These are phyloP conservation scores for Daedaleopsis sinensis DNA, from an alignment of 768 basidiomycete genomes.

Conservation along the genomic window DNA sequence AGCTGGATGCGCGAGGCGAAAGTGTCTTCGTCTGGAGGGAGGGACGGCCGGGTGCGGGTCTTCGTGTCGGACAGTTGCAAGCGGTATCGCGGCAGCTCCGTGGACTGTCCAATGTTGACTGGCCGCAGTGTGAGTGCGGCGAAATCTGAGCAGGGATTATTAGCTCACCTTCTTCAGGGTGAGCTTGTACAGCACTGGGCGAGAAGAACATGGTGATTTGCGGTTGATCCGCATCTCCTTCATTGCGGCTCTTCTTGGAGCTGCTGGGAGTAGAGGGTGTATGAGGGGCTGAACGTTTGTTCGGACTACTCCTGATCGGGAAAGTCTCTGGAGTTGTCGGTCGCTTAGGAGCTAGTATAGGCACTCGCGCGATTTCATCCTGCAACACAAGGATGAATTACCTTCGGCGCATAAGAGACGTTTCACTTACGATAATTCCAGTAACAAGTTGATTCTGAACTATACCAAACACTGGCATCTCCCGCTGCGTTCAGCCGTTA, in stretches of 20 bases:
- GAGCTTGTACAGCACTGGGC: not conserved
- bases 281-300: slow-evolving; percentile 15
- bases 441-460: slow-evolving; percentile 64
- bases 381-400: slow-evolving; percentile 23
- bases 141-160: not conserved
- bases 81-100: slow-evolving; percentile 18
- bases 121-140: no score
- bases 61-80: slow-evolving; percentile 70
- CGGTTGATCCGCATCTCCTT: slow-evolving; percentile 24
- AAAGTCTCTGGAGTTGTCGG: not conserved
- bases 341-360: not conserved
- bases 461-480: slow-evolving; percentile 83
- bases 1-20: slow-evolving; percentile 67
- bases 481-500: slow-evolving; percentile 52
- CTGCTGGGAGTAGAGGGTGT: slow-evolving; percentile 26
- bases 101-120: no score
- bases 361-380: slow-evolving; percentile 53
- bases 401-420: not conserved
- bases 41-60: slow-evolving; percentile 50
- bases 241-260: slow-evolving; percentile 32
- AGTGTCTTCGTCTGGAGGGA: slow-evolving; percentile 64
- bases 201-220: slow-evolving; percentile 27
- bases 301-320: slow-evolving; percentile 6
- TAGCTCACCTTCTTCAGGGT: not conserved
- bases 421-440: slow-evolving; percentile 68